These are phyloP conservation scores for Dorcoceras hygrometricum DNA, from an alignment of 257 asterid species.

Conservation along the genomic window DNA sequence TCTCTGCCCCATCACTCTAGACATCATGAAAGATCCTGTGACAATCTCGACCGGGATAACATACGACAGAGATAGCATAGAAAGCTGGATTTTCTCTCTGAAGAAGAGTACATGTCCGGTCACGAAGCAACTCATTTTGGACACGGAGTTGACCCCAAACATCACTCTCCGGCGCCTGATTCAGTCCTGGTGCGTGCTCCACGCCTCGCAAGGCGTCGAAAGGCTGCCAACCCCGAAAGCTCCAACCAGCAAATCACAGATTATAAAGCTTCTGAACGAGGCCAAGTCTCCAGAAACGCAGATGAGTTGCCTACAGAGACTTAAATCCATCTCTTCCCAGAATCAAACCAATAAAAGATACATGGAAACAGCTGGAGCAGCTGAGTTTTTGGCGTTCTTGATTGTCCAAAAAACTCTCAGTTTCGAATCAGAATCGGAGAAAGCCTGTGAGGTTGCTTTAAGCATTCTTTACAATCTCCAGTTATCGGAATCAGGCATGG, in stretches of 20 bases:
- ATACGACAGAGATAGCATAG: conserved; percentile 75
- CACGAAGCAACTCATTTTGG: conserved; percentile 48
- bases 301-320: conserved; percentile 36
- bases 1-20: conserved; percentile 73
- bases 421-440: conserved; percentile 8
- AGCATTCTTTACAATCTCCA: conserved; percentile 48
- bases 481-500: conserved; percentile 49
- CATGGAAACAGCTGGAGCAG: conserved; percentile 59
- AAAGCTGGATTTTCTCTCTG: conserved; percentile 59
- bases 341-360: conserved; percentile 53
- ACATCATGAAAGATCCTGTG: conserved; percentile 87
- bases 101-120: conserved; percentile 58
- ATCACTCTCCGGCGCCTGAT: conserved; percentile 75
- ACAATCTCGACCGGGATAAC: conserved; percentile 70
- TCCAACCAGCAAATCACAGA: conserved; percentile 49
- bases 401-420: conserved; percentile 28
- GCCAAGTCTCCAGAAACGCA: conserved; percentile 39
- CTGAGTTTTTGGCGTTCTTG: conserved; percentile 50
- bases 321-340: conserved; percentile 58
- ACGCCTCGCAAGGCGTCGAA: conserved; percentile 51
- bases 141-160: conserved; percentile 61
- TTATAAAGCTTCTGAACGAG: conserved; percentile 46
- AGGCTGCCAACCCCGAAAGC: conserved; percentile 82
- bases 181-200: conserved; percentile 79
- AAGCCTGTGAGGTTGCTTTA: conserved; percentile 52